Conservation (phyloP, 768 basidiomycete species). For the Melanogaster broomeanus region DNA sequence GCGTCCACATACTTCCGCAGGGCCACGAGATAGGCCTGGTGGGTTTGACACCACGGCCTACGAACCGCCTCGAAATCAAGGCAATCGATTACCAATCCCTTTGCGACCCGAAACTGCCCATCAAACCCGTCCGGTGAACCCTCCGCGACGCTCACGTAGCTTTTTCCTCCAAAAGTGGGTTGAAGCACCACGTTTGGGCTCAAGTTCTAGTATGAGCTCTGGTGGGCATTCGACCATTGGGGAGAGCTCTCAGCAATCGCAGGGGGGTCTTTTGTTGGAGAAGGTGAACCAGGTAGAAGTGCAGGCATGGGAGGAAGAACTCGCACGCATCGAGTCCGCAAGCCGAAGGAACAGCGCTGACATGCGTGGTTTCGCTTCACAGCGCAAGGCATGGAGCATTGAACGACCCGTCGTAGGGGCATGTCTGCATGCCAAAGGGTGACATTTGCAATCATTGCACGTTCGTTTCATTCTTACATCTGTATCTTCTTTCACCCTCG, state of each 20-base stretch:
- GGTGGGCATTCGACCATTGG: slow-evolving; percentile 43
- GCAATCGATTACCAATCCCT: slow-evolving; percentile 14
- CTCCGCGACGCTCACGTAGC: slow-evolving; percentile 8
- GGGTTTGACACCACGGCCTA: slow-evolving; percentile 20
- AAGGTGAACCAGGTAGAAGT: slow-evolving; percentile 39
- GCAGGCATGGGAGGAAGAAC: slow-evolving; percentile 79
- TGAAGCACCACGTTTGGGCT: slow-evolving; percentile 32
- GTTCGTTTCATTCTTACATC: slow-evolving; percentile 2
- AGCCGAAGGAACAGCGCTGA: slow-evolving; percentile 48
- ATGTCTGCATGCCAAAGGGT: slow-evolving; percentile 24
- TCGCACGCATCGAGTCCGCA: slow-evolving; percentile 65
- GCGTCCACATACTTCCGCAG: slow-evolving; percentile 76
- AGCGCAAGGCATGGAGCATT: slow-evolving; percentile 26
- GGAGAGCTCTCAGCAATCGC: slow-evolving; percentile 19
- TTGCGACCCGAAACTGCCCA: slow-evolving; percentile 31
- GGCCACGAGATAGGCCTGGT: slow-evolving; percentile 57
- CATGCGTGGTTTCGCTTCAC: slow-evolving; percentile 36
- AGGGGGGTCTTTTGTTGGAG: slow-evolving; percentile 22
- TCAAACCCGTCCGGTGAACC: slow-evolving; percentile 15
- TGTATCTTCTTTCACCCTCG: neutral
- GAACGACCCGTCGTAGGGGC: slow-evolving; percentile 23
- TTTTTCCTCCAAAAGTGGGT: slow-evolving; percentile 23
- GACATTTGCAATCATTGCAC: slow-evolving; percentile 5
- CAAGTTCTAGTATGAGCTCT: slow-evolving; percentile 39
- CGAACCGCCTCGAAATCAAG: slow-evolving; percentile 14